A percentile compares a stretch with the other conserved stretches of the same genome.
Conservation (phyloP, 140 eudicot species). For the Anethum foeniculum region DNA sequence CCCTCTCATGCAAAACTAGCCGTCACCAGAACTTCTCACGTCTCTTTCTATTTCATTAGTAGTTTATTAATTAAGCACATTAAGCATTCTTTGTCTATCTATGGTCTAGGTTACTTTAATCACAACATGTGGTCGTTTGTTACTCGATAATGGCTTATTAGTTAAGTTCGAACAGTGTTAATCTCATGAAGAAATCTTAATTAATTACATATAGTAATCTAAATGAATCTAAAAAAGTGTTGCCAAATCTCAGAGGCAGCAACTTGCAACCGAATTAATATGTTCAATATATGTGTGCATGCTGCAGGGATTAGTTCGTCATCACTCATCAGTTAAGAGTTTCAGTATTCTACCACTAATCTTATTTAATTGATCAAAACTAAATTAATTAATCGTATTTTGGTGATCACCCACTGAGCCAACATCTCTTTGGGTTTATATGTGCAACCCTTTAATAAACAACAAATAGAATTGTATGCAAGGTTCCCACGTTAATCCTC, state of each 20-base stretch:
- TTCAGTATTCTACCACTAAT: slow-evolving; percentile 4
- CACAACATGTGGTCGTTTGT: slow-evolving; percentile 3
- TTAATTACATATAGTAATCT: not conserved
- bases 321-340: not conserved
- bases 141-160: not conserved
- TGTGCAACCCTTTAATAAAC: not conserved
- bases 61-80: not conserved
- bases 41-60: not conserved
- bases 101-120: slow-evolving; percentile 2
- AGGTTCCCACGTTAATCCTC: not conserved
- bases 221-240: slow-evolving; percentile 7
- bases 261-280: slow-evolving; percentile 2
- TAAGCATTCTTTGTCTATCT: not conserved
- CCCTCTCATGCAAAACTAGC: slow-evolving; percentile 17
- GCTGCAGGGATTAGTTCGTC: not conserved
- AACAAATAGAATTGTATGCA: not conserved
- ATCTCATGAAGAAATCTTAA: not conserved
- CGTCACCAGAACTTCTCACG: slow-evolving; percentile 6
- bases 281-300: not conserved
- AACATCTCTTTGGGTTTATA: slow-evolving; percentile 10
- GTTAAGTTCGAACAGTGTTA: not conserved
- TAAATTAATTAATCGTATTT: not conserved
- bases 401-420: slow-evolving; percentile 3
- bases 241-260: slow-evolving; percentile 8
- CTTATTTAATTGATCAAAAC: not conserved